Conservation (phyloP, 352 stramenopile species). For the Pythium diclinum region DNA sequence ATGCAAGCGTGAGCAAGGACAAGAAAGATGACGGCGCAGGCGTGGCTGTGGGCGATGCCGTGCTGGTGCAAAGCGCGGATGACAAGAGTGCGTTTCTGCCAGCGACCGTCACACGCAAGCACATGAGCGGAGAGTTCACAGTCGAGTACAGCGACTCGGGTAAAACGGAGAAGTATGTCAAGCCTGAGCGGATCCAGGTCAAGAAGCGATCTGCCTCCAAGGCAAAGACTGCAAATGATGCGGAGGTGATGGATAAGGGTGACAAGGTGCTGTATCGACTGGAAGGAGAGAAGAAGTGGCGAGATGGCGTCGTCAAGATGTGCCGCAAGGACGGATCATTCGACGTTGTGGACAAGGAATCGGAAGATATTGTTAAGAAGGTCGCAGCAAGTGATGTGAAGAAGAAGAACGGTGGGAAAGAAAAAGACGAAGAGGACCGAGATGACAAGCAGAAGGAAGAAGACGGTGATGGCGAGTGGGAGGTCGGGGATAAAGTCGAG, state of each 20-base stretch:
- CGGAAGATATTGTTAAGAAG: conserved; percentile 32
- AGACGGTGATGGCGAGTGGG: conserved; percentile 14
- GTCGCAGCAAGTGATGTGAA: conserved; percentile 25
- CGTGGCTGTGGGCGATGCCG: conserved; percentile 14
- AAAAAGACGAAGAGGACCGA: conserved; percentile 15
- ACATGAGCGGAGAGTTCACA: conserved; percentile 27
- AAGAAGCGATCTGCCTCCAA: conserved; percentile 17
- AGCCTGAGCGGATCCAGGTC: conserved; percentile 3
- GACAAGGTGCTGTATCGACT: conserved; percentile 27
- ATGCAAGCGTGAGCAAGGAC: background rate
- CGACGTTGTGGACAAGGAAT: conserved; percentile 37
- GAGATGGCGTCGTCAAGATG: conserved; percentile 30
- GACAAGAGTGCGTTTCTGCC: conserved; percentile 12
- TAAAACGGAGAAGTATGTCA: conserved; percentile 26
- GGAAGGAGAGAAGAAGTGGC: conserved; percentile 27
- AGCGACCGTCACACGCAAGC: conserved; percentile 22
- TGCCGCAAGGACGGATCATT: conserved; percentile 31
- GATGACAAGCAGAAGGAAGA: conserved; percentile 18
- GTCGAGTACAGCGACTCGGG: conserved; percentile 26
- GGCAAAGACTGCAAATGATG: background rate
- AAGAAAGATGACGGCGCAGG: background rate
- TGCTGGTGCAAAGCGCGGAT: conserved; percentile 14
- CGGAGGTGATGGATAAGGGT: conserved; percentile 22
- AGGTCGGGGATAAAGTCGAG: conserved; percentile 34
- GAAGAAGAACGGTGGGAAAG: conserved; percentile 20